Percentiles rank a stretch among this genome's conserved stretches.
Conservation (phyloP, 169 alveolate species). For the Cryptosporidium viatorum region DNA sequence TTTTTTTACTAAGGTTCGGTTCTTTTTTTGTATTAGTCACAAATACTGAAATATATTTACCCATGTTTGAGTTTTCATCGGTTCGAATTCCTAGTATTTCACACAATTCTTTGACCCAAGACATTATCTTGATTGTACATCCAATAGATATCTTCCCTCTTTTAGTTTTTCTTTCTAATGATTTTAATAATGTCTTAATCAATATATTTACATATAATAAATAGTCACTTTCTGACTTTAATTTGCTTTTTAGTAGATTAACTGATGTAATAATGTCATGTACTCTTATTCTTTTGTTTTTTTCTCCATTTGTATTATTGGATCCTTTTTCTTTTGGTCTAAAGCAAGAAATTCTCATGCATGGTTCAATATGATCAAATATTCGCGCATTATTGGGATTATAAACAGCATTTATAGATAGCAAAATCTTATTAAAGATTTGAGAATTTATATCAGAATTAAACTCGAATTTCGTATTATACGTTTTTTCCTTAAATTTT, state of each 20-base stretch:
- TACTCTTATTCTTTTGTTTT: background rate
- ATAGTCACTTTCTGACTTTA: constrained; percentile 27
- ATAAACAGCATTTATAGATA: background rate
- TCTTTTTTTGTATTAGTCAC: background rate
- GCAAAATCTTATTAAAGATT: background rate
- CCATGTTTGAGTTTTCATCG: background rate
- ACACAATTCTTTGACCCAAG: constrained; percentile 41
- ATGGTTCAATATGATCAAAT: background rate
- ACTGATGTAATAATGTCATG: constrained; percentile 1
- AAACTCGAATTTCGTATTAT: background rate
- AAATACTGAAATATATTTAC: background rate
- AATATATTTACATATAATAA: constrained; percentile 4
- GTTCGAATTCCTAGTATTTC: constrained; percentile 5
- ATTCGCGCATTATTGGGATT: background rate
- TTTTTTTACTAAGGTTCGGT: background rate
- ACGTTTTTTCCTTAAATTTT: background rate
- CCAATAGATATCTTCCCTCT: constrained; percentile 1
- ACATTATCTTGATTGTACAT: constrained; percentile 19
- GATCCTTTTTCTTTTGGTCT: background rate
- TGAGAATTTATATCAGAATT: background rate
- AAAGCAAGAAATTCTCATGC: constrained; percentile 25
- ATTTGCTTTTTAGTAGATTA: constrained; percentile 1
- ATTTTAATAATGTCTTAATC: constrained; percentile 22
- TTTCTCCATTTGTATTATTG: background rate
- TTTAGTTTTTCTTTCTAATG: constrained; percentile 17